Evolutionary conservation across 495 filamentous ascomycete genomes (phyloP), one percentile per base, ranked within the genome.

Genomic region (Penicillium mononematosum): DNA sequence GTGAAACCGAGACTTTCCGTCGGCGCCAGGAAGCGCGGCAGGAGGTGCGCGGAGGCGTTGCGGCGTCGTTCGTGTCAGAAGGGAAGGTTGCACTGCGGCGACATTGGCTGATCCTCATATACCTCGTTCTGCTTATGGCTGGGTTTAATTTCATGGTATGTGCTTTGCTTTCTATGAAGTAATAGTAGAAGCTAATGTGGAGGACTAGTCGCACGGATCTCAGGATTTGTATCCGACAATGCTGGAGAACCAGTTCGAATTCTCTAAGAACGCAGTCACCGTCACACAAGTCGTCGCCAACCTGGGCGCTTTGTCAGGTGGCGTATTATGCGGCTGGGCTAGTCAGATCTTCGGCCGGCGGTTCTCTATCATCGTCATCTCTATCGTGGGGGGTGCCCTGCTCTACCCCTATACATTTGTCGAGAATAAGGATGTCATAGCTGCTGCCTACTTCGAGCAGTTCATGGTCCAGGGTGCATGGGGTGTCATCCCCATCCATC

Each of bases 181-280:
- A 34, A 17, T 9, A 6, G 9, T 19, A 20, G 16, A 42, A 32
- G 17, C 44, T 47, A 39, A 45, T 27, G 8, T 31, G 24, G 4
- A 22, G 5, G 11, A 42, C 29, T 29, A 68, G 65, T 91, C 89
- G 22, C 92, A 96, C 66, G 92, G 92, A 58, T 92, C 88, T 5
- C 92, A 96, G 70, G 92, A 96, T 72, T 75, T 96, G 19, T 96
- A 96, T 67, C 92, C 92, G 0, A 92, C 89, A 12, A 85, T 96
- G 84, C 70, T 96, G 12, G 66, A 82, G 49, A 87, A 85, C 63
- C 88, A 96, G 70, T 93, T 87, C 74, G 75, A 76, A 52, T 94
- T 95, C 74, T 79, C 75, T 12, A 50, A 81, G 53, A 79, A 92
- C 65, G 81, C 81, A 29, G 86, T 95, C 6, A 94, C 91, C 0